Percentiles rank a stretch among this genome's conserved stretches.
These are phyloP conservation scores for Capronia coronata DNA, from an alignment of 2,329 filamentous ascomycete species.

Conservation along the genomic window DNA sequence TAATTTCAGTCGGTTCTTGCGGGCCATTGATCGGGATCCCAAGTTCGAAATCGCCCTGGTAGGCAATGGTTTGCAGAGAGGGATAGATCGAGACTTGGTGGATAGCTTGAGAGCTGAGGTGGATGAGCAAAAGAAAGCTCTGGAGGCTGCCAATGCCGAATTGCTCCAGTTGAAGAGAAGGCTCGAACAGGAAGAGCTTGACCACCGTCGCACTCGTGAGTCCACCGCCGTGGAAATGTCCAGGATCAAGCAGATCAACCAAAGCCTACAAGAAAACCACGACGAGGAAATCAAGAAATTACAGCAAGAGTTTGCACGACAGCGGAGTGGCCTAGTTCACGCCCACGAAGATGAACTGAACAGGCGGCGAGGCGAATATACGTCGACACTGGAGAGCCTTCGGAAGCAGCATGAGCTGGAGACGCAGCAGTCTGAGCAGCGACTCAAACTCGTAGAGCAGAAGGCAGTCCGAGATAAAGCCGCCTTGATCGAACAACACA, in stretches of 20 bases:
- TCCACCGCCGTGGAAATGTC: conserved; percentile 49
- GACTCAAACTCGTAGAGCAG: conserved; percentile 36
- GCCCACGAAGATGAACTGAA: conserved; percentile 24
- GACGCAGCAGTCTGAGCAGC: conserved; percentile 43
- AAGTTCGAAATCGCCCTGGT: conserved; percentile 77
- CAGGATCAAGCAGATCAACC: conserved; percentile 60
- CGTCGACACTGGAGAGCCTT: conserved; percentile 40
- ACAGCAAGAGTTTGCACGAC: conserved; percentile 33
- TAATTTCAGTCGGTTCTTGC: conserved; percentile 77
- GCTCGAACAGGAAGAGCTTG: conserved; percentile 64
- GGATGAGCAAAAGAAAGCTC: conserved; percentile 60
- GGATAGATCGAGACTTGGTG: conserved; percentile 87
- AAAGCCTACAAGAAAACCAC: conserved; percentile 63
- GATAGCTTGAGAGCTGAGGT: conserved; percentile 75
- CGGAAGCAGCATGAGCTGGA: conserved; percentile 42
- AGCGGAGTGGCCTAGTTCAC: conserved; percentile 13
- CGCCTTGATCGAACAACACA: conserved; percentile 19
- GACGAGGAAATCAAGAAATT: conserved; percentile 57
- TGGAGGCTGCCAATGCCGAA: conserved; percentile 53
- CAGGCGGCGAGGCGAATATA: conserved; percentile 44
- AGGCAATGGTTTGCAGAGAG: conserved; percentile 73
- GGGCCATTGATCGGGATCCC: conserved; percentile 85
- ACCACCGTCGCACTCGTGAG: conserved; percentile 62
- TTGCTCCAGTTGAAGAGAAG: conserved; percentile 50
- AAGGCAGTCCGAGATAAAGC: conserved; percentile 19